Percentiles rank a stretch among this genome's conserved stretches.
Evolutionary conservation across 805 yeast species (phyloP).

Genomic region (Sporopachydermia quercuum): DNA sequence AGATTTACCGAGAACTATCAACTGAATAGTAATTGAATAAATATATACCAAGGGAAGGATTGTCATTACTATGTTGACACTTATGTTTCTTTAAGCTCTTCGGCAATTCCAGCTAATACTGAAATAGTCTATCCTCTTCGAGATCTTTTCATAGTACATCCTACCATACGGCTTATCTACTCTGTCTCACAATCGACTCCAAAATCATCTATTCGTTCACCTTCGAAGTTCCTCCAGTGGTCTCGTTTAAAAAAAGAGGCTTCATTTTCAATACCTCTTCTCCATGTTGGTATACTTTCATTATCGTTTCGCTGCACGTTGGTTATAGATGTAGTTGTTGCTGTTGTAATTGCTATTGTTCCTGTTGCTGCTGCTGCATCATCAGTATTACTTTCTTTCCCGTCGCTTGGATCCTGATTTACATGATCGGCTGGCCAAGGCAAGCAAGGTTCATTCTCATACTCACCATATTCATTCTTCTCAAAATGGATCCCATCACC

Average conservation of each 20-base stretch:
- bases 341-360: conserved; percentile 2
- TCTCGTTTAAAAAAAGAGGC: conserved; percentile 22
- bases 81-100: too few relatives aligned
- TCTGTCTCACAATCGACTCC: conserved; percentile 76
- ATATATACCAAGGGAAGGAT: too few relatives aligned
- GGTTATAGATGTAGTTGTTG: background rate
- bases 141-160: too few relatives aligned
- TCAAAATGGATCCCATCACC: conserved; percentile 46
- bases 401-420: conserved; percentile 20
- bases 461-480: conserved; percentile 35
- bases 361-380: conserved; percentile 2
- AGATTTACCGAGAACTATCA: too few relatives aligned
- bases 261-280: conserved; percentile 10
- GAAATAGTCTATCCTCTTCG: too few relatives aligned
- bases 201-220: conserved; percentile 72
- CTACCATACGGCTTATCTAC: too few relatives aligned
- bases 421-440: conserved; percentile 96
- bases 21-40: too few relatives aligned
- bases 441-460: conserved; percentile 30
- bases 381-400: conserved; percentile 6
- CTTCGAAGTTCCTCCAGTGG: conserved; percentile 63
- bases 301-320: too few relatives aligned
- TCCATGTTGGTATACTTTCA: conserved; percentile 20
- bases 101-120: too few relatives aligned
- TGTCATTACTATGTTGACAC: too few relatives aligned